These are phyloP conservation scores for Pseudogymnoascus sp. DNA, from an alignment of 2,329 filamentous ascomycete species.

Conservation along the genomic window DNA sequence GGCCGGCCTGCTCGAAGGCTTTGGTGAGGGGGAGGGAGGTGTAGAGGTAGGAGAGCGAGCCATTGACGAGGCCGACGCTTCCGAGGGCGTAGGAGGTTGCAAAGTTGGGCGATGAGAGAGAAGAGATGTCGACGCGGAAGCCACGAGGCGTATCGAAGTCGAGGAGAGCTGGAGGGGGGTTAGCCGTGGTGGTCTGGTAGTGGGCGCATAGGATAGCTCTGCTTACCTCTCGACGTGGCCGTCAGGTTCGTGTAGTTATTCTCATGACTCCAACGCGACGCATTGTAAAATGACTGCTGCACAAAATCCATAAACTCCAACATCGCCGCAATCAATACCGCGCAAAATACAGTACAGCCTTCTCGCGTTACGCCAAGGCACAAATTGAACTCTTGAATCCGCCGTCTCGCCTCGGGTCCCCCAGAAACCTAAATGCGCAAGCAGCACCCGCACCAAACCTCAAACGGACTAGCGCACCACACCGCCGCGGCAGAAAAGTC, in stretches of 20 bases:
- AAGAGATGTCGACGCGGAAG: constrained; percentile 78
- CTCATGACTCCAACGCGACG: constrained; percentile 82
- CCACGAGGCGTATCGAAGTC: constrained; percentile 83
- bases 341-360: not conserved
- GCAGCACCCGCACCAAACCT: not conserved
- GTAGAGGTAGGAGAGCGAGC: constrained; percentile 95
- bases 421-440: not conserved
- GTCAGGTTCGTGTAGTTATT: constrained; percentile 87
- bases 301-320: constrained; percentile 97
- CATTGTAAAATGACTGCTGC: constrained; percentile 80
- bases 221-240: constrained; percentile 66
- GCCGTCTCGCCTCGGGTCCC: not conserved
- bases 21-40: constrained; percentile 72
- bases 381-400: not conserved
- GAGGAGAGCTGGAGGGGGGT: constrained; percentile 57
- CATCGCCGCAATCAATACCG: constrained; percentile 46
- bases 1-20: constrained; percentile 55
- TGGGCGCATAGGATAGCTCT: constrained; percentile 22
- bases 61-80: constrained; percentile 84
- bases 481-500: constrained; percentile 11
- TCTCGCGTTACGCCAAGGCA: not conserved
- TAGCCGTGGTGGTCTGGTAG: constrained; percentile 20
- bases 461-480: not conserved
- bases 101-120: constrained; percentile 86
- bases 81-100: constrained; percentile 90